Percentiles rank a stretch among this genome's conserved stretches.
phyloP scores from a whole-genome alignment of 1,139 yeast species.

The Pichia sp. region DNA sequence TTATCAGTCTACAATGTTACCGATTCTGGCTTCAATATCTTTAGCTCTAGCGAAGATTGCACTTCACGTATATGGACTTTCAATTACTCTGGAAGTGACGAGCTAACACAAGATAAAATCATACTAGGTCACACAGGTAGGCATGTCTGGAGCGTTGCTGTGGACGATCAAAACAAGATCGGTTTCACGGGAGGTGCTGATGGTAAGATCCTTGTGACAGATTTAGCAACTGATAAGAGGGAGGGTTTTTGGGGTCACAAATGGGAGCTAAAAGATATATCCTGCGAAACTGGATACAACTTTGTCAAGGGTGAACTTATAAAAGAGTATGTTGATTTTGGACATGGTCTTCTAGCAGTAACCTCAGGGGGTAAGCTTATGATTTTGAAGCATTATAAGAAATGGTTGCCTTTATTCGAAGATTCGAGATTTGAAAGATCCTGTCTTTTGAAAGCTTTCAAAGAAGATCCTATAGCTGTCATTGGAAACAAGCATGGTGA shows the following conservation, averaged over 20 bases:
- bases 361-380: conserved; percentile 63
- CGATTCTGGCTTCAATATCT: conserved; percentile 35
- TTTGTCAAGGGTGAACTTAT: conserved; percentile 51
- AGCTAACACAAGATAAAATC: conserved; percentile 42
- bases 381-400: conserved; percentile 27
- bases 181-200: conserved; percentile 88
- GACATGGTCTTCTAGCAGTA: conserved; percentile 46
- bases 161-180: conserved; percentile 42
- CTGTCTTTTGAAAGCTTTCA: conserved; percentile 48
- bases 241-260: conserved; percentile 26
- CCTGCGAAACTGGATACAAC: conserved; percentile 27
- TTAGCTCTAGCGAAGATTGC: conserved; percentile 85
- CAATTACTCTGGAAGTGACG: conserved; percentile 23
- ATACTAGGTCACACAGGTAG: conserved; percentile 76
- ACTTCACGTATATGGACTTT: conserved; percentile 78
- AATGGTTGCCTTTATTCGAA: conserved; percentile 35
- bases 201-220: conserved; percentile 67
- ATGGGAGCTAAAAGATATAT: conserved; percentile 36
- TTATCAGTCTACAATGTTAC: conserved; percentile 47
- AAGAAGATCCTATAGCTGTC: conserved; percentile 38
- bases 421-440: conserved; percentile 42
- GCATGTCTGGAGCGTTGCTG: conserved; percentile 81
- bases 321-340: conserved; percentile 53
- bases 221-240: conserved; percentile 35
- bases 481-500: conserved; percentile 55